Evolutionary conservation across 768 basidiomycete genomes (phyloP).

Genomic region (Galerina marginata): DNA sequence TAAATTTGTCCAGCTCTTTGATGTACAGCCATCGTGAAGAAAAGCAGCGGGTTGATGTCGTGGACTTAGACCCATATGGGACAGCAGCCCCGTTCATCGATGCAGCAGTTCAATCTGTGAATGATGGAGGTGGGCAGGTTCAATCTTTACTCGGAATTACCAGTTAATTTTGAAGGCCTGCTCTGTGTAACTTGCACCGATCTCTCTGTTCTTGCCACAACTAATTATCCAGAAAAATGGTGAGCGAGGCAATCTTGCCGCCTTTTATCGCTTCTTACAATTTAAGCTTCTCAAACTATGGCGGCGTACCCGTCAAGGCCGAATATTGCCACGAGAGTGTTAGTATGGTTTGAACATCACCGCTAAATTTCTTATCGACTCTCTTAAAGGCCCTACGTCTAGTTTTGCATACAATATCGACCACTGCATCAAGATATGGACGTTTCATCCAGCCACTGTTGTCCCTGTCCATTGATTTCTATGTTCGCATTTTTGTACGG

Average conservation of each 20-base stretch:
- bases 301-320: conserved; percentile 87
- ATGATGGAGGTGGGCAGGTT: conserved; percentile 69
- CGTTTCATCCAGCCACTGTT: conserved; percentile 88
- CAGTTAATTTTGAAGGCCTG: conserved; percentile 60
- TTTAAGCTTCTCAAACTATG: conserved; percentile 92
- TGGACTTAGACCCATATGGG: conserved; percentile 99
- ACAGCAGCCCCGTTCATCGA: conserved; percentile 98
- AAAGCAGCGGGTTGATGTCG: conserved; percentile 80
- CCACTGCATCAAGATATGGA: conserved; percentile 90
- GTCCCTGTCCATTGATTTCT: conserved; percentile 96
- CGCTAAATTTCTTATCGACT: neutral
- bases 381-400: conserved; percentile 79
- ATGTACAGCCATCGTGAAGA: conserved; percentile 90
- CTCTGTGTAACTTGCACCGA: conserved; percentile 98
- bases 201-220: conserved; percentile 89
- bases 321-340: conserved; percentile 96
- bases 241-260: conserved; percentile 32
- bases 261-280: neutral
- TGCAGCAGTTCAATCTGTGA: conserved; percentile 86
- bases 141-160: neutral
- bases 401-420: conserved; percentile 85
- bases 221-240: conserved; percentile 98
- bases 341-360: conserved; percentile 30
- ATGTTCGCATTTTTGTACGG: conserved; percentile 89
- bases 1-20: conserved; percentile 57